Base-by-base conservation (phyloP, 2,329 filamentous ascomycete genomes). In the Cadophora malorum region DNA sequence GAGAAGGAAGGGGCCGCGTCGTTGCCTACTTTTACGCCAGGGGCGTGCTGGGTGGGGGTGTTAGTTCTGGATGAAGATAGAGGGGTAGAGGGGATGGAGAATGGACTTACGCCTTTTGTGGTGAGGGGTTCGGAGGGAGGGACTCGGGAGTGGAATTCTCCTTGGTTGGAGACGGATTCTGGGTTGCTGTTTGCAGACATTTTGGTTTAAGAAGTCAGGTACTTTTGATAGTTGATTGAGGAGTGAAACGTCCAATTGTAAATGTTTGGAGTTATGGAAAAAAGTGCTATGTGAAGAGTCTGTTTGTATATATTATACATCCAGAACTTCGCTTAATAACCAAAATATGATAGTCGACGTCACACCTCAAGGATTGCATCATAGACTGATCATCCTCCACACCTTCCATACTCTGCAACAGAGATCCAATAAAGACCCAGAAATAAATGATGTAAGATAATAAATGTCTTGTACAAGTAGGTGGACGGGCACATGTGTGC, bases 11-110 rank as follows among this genome's bases (percentile, higher is more conserved):
- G 41, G 10, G 41, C 76, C 28, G 80, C 80, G 64, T 90, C 88
- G 72, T 88, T 86, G 74, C 86, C 86, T 67, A 87, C 83, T 69
- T 86, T 83, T 72, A 84, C 81, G 63, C 90, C 90, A 3, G 85
- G 84, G 75, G 88, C 83, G 78, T 93, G 90, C 89, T 91, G 41
- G 12, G 72, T 7, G 35, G 41, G n/a, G 41, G 53, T 65, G 55
- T 72, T 65, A 72, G 70, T 47, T 28, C 28, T 45, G 60, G 66
- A 66, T 0, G 80, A 79, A 6, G 75, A 78, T 38, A 10, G 35
- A 0, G 82, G 77, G 1, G 79, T 81, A 66, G 83, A 83, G 55
- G 81, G 55, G 81, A 80, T 0, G 80, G 56, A 25, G 38, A 14
- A 19, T 56, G 9, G 81, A 14, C 83, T 79, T 83, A 88, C 85